Base-by-base conservation (phyloP, 306 rosid species). In the Citrullus mucosospermus region DNA sequence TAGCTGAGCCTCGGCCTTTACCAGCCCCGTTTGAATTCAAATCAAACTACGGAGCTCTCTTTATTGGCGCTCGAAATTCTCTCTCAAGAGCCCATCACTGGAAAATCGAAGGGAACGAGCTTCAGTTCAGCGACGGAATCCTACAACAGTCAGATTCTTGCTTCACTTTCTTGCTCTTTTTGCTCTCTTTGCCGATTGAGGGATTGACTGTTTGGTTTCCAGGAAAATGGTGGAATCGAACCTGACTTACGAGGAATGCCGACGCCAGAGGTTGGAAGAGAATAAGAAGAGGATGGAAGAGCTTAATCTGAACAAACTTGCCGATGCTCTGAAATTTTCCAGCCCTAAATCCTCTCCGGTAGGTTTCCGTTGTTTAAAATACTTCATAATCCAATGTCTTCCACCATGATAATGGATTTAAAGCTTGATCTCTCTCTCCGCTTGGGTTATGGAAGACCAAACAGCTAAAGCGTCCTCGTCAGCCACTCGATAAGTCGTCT, bases 211-310 rank as follows among this genome's bases (percentile, higher is more conserved):
- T 32, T 83, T 75, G 69, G 83, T 58, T 48, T 44, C 59, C 48
- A 17, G 57, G 80, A 80, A 79, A 74, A 84, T 85, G 85, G 86
- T 79, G 63, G 82, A 81, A 77, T 67, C 87, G 0, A 88, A 86
- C 62, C 16, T 34, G 30, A 71, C 80, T 9, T 86, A 88, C 43
- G 88, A 86, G 82, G 91, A 88, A 79, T 78, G 79, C 46, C 86
- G 88, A 30, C 74, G 70, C 73, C 84, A 81, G 84, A 83, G 88
- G 54, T 22, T 86, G 72, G 87, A 86, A 53, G 91, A 84, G 72
- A 88, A 88, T 79, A 81, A 72, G 78, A 86, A 79, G 82, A 83
- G 87, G 68, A 84, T 88, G 88, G 89, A 84, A 75, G 88, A 87
- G 48, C 91, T 88, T 51, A 84, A 86, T 71, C 85, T 88, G 17